Percentiles rank a stretch among this genome's conserved stretches.
phyloP scores from a whole-genome alignment of 2,329 filamentous ascomycete species.

The Arthrobotrys iridis region DNA sequence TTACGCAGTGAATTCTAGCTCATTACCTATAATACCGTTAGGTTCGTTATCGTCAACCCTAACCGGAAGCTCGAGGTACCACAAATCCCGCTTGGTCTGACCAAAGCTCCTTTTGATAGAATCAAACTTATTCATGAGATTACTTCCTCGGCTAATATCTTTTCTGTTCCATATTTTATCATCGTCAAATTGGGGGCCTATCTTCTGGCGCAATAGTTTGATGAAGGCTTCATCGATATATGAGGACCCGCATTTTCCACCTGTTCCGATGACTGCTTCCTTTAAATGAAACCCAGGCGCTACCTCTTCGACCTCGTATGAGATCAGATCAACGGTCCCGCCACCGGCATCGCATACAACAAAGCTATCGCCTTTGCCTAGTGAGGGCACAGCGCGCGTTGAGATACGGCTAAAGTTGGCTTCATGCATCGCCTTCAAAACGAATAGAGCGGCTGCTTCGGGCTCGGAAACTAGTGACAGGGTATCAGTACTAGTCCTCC shows the following conservation, averaged over 20 bases:
- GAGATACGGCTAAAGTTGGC: neutral
- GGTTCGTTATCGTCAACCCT: conserved; percentile 42
- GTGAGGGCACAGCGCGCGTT: neutral
- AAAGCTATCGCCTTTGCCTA: conserved; percentile 39
- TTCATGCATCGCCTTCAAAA: conserved; percentile 29
- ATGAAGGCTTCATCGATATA: conserved; percentile 54
- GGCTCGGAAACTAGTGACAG: conserved; percentile 38
- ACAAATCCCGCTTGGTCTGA: conserved; percentile 7
- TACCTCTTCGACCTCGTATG: conserved; percentile 44
- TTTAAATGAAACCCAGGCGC: conserved; percentile 27
- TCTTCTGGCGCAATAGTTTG: conserved; percentile 20
- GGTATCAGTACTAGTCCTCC: conserved; percentile 11
- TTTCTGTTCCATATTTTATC: conserved; percentile 14
- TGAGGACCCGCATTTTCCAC: conserved; percentile 55
- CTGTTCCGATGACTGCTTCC: conserved; percentile 48
- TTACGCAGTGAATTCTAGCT: conserved; percentile 39
- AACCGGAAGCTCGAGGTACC: conserved; percentile 31
- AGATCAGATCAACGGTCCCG: conserved; percentile 55
- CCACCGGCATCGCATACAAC: conserved; percentile 56
- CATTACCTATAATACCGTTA: conserved; percentile 49
- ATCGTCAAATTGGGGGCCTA: conserved; percentile 28
- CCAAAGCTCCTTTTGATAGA: conserved; percentile 51
- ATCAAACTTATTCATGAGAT: conserved; percentile 50
- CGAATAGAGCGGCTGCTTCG: conserved; percentile 37
- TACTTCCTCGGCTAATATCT: conserved; percentile 34